Percentiles rank a stretch among this genome's conserved stretches.
These are phyloP conservation scores for Ananas comosus DNA, from an alignment of 176 grass and related monocot genomes.

Conservation along the genomic window DNA sequence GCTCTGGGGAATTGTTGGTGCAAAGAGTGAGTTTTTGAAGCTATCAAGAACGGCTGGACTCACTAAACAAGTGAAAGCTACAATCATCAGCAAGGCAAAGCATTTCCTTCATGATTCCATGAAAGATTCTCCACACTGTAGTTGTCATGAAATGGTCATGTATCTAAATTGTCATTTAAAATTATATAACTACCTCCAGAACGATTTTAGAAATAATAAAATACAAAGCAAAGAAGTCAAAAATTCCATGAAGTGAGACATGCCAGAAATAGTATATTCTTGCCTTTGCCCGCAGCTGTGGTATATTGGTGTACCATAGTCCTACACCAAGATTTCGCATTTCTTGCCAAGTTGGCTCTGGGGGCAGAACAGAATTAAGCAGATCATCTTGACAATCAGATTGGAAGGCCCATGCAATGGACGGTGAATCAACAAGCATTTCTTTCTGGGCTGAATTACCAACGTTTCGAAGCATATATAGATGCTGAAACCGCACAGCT, in stretches of 20 bases:
- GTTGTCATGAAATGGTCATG: neutral
- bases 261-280: slow-evolving; percentile 24
- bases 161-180: neutral
- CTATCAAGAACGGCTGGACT: neutral
- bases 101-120: neutral
- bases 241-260: neutral
- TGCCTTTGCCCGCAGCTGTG: slow-evolving; percentile 77
- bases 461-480: slow-evolving; percentile 30
- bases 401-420: slow-evolving; percentile 80
- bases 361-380: slow-evolving; percentile 72
- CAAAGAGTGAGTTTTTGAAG: neutral
- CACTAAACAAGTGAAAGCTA: neutral
- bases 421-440: slow-evolving; percentile 48
- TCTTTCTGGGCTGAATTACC: slow-evolving; percentile 32
- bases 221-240: neutral
- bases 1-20: too few relatives aligned
- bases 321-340: slow-evolving; percentile 82
- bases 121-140: neutral
- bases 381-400: slow-evolving; percentile 97
- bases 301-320: slow-evolving; percentile 72
- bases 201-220: neutral
- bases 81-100: neutral
- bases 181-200: too few relatives aligned
- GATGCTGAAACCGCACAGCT: slow-evolving; percentile 63
- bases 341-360: slow-evolving; percentile 66